Percentiles rank a stretch among this genome's conserved stretches.
Conservation (phyloP, 352 stramenopile genomes). For the Blastocystis sp. region DNA sequence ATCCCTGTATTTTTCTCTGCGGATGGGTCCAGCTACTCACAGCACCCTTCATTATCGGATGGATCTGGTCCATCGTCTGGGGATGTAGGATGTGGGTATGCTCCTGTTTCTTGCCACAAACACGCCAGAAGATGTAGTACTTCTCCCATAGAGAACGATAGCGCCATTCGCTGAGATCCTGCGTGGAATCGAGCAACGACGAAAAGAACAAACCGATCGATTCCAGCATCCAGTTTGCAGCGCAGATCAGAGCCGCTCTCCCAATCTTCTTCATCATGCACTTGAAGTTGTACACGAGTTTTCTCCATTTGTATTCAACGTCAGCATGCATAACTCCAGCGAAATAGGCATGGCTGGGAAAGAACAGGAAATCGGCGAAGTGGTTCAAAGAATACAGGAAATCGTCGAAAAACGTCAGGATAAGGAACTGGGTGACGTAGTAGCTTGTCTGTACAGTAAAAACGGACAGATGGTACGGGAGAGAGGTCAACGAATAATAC, state of each 20-base stretch:
- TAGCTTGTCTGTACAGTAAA: neutral
- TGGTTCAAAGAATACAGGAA: neutral
- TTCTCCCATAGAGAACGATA: neutral
- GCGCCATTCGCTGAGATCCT: neutral
- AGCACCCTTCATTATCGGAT: conserved; percentile 59
- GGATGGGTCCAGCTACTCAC: conserved; percentile 51
- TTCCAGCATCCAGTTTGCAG: neutral
- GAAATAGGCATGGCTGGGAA: neutral
- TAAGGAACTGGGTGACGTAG: neutral
- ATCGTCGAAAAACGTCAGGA: neutral
- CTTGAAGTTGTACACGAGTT: neutral
- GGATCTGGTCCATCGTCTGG: conserved; percentile 62
- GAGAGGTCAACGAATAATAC: neutral
- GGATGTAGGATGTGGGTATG: conserved; percentile 58
- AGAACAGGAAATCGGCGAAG: neutral
- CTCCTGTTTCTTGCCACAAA: conserved; percentile 24
- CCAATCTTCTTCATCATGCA: neutral
- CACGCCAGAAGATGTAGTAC: neutral
- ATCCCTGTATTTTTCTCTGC: conserved; percentile 60
- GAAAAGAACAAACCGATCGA: conserved; percentile 18
- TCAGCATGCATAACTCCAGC: neutral
- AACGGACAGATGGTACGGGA: neutral
- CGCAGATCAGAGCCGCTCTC: neutral
- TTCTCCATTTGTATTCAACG: neutral
- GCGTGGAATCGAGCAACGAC: conserved; percentile 8